These are phyloP conservation scores for Xylaria arbuscula DNA, from an alignment of 2,329 filamentous ascomycete species.

Conservation along the genomic window DNA sequence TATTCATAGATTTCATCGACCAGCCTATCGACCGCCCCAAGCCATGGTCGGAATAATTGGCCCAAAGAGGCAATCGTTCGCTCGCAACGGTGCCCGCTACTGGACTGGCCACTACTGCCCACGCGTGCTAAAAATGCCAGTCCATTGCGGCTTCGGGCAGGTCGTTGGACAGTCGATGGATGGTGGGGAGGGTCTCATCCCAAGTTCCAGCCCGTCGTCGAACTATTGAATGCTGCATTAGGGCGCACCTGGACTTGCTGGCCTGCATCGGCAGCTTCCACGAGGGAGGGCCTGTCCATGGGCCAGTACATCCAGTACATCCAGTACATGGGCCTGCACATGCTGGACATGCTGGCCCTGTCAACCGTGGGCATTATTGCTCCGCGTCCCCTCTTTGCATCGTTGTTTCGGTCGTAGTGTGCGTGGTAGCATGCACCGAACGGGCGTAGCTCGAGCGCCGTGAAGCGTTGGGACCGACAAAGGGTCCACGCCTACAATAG, in stretches of 20 bases:
- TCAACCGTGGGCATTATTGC: conserved; percentile 20
- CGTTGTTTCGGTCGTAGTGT: conserved; percentile 24
- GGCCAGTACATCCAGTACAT: background rate
- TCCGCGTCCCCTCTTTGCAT: conserved; percentile 34
- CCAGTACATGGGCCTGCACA: background rate
- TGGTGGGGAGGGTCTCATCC: conserved; percentile 35
- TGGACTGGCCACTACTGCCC: background rate
- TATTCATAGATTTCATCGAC: conserved; percentile 30
- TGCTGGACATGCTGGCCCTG: conserved; percentile 11
- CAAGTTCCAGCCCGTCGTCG: conserved; percentile 40
- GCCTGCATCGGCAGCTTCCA: conserved; percentile 40
- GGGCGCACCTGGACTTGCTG: conserved; percentile 36
- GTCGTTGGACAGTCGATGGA: conserved; percentile 30
- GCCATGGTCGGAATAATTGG: conserved; percentile 10
- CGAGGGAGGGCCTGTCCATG: no score
- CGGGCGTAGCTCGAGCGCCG: conserved; percentile 29
- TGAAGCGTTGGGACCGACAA: conserved; percentile 18
- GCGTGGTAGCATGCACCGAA: conserved; percentile 30
- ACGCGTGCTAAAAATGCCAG: conserved; percentile 33
- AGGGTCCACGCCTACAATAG: conserved; percentile 33
- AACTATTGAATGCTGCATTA: conserved; percentile 45
- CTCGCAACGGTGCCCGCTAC: background rate
- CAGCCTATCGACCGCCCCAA: conserved; percentile 11
- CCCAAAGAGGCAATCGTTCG: conserved; percentile 30
- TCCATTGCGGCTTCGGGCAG: conserved; percentile 36